Evolutionary conservation across 2,329 filamentous ascomycete species (phyloP).

Genomic region (Stemphylium lycopersici): DNA sequence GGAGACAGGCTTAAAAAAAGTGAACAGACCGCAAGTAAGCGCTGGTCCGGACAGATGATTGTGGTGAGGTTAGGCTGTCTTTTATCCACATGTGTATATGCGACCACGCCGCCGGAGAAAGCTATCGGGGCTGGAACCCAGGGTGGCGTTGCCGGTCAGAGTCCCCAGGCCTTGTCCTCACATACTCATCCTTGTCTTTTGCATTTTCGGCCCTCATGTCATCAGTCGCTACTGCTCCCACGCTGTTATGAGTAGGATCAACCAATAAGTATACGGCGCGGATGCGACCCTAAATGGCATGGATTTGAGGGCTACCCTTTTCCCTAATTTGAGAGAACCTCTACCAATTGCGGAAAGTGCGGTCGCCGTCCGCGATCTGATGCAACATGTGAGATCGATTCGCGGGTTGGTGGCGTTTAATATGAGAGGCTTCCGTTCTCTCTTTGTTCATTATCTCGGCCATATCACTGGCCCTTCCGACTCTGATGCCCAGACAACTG

Average conservation of each 20-base stretch:
- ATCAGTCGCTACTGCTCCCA: no score
- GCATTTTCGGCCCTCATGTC: not conserved
- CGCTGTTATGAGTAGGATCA: not conserved
- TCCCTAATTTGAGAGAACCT: not conserved
- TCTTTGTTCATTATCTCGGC: no score
- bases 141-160: not conserved
- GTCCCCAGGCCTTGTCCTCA: not conserved
- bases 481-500: no score
- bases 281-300: not conserved
- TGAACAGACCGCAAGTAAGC: no score
- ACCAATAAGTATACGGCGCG: not conserved
- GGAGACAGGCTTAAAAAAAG: no score
- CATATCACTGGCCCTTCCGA: no score
- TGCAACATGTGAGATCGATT: not conserved
- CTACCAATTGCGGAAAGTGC: no score
- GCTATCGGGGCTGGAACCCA: not conserved
- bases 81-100: not conserved
- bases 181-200: not conserved
- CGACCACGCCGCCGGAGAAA: not conserved
- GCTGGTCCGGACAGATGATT: no score
- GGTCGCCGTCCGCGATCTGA: not conserved
- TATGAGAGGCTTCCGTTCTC: no score
- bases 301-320: not conserved
- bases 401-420: not conserved
- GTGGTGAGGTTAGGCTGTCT: no score